These are phyloP conservation scores for Pichia manshurica DNA, from an alignment of 805 yeast species.

Conservation along the genomic window DNA sequence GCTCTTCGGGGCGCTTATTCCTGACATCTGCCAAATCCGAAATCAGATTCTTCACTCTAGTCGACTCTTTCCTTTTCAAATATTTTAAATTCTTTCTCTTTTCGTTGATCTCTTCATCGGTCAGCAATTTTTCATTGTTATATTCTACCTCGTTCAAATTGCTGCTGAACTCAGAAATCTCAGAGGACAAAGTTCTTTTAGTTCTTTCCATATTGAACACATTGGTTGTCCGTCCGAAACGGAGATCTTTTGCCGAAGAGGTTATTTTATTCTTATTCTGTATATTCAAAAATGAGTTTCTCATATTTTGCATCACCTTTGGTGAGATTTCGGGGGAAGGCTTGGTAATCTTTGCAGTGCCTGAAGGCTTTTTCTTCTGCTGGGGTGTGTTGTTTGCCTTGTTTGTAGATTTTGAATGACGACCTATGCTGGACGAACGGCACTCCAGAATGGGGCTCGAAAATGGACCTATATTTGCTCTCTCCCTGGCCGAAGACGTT, in stretches of 20 bases:
- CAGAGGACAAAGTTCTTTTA: background rate
- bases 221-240: background rate
- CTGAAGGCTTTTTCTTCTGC: no score
- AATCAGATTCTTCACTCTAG: background rate
- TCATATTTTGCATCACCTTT: no score
- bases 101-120: background rate
- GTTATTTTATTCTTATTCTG: no score
- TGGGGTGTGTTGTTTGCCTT: no score
- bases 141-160: background rate
- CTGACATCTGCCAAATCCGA: constrained; percentile 3
- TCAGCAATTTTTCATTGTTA: background rate
- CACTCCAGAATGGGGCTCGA: background rate
- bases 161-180: constrained; percentile 6
- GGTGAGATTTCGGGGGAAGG: no score
- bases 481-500: background rate
- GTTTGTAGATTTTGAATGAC: no score
- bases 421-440: no score
- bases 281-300: no score
- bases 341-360: no score
- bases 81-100: background rate
- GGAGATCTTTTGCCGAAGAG: background rate
- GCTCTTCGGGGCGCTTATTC: background rate
- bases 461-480: background rate
- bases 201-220: background rate
- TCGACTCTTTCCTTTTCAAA: background rate